Conservation (phyloP, 805 yeast genomes). For the Cyberlindnera lachancei region DNA sequence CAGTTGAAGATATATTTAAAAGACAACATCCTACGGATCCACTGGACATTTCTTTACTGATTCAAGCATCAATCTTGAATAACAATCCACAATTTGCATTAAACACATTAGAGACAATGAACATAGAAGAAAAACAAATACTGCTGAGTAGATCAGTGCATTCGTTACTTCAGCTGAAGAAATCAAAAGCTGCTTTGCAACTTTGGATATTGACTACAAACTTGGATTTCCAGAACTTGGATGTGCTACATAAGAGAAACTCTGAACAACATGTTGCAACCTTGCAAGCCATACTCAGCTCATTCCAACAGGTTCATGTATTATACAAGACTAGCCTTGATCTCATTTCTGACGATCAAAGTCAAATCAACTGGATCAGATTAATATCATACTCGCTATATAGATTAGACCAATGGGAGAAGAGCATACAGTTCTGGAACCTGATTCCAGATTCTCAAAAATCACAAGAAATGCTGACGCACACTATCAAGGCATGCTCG, state of each 20-base stretch:
- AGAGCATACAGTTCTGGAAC: constrained; percentile 5
- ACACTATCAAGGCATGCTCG: constrained; percentile 9
- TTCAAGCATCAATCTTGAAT: too few relatives aligned
- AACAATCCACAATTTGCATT: too few relatives aligned
- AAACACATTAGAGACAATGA: neutral
- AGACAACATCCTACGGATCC: too few relatives aligned
- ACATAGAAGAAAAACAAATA: neutral
- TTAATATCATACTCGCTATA: constrained; percentile 8
- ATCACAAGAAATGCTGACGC: constrained; percentile 1
- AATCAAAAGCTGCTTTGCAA: constrained; percentile 3
- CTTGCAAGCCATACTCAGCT: too few relatives aligned
- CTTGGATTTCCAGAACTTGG: constrained; percentile 3
- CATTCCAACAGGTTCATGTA: too few relatives aligned
- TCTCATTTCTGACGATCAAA: too few relatives aligned
- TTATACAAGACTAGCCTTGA: too few relatives aligned
- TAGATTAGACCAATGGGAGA: constrained; percentile 3
- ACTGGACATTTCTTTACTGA: too few relatives aligned
- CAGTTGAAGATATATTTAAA: neutral
- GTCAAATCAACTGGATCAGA: constrained; percentile 1
- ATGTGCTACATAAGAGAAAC: constrained; percentile 6
- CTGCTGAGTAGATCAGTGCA: constrained; percentile 2
- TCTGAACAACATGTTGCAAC: constrained; percentile 3
- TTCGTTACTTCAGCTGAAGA: neutral
- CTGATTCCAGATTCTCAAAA: neutral
- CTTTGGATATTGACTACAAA: constrained; percentile 5